A percentile compares a stretch with the other conserved stretches of the same genome.
Conservation (phyloP, 352 stramenopile genomes). For the Globisporangium heterothallicum region DNA sequence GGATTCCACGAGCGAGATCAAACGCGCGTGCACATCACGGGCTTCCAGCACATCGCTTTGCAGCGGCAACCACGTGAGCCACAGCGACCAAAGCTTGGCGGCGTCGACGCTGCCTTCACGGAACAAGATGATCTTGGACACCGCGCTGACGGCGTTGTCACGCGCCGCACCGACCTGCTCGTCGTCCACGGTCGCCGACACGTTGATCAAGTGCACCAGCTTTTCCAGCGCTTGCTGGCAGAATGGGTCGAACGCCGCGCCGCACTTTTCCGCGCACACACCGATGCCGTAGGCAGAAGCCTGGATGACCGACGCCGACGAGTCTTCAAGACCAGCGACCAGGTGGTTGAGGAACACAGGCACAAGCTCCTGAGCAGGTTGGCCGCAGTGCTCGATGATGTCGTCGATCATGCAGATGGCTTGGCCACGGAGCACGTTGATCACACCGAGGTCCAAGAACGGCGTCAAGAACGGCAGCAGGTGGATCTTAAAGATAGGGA, state of each 20-base stretch:
- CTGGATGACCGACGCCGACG: conserved; percentile 60
- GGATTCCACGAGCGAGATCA: conserved; percentile 55
- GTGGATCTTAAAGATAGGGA: conserved; percentile 69
- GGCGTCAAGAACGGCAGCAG: conserved; percentile 61
- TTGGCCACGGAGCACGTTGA: conserved; percentile 67
- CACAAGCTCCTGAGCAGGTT: conserved; percentile 62
- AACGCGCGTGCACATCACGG: conserved; percentile 64
- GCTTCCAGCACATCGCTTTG: conserved; percentile 76
- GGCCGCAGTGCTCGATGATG: conserved; percentile 81
- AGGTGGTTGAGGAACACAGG: conserved; percentile 70
- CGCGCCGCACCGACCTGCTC: conserved; percentile 60
- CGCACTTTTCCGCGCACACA: conserved; percentile 77
- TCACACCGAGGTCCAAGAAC: conserved; percentile 51
- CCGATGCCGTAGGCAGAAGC: conserved; percentile 80
- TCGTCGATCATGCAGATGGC: conserved; percentile 88
- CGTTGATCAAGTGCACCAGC: conserved; percentile 58
- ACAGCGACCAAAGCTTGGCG: conserved; percentile 61
- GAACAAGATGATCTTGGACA: conserved; percentile 71
- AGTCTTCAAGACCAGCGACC: conserved; percentile 66
- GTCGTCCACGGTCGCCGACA: conserved; percentile 43
- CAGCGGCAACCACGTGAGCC: conserved; percentile 80
- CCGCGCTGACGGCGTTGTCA: conserved; percentile 78
- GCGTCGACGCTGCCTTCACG: conserved; percentile 53
- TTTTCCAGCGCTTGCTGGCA: conserved; percentile 63
- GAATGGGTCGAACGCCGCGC: conserved; percentile 65